These are phyloP conservation scores for Corymbia citriodora DNA, from an alignment of 441 rosid species.

Conservation along the genomic window DNA sequence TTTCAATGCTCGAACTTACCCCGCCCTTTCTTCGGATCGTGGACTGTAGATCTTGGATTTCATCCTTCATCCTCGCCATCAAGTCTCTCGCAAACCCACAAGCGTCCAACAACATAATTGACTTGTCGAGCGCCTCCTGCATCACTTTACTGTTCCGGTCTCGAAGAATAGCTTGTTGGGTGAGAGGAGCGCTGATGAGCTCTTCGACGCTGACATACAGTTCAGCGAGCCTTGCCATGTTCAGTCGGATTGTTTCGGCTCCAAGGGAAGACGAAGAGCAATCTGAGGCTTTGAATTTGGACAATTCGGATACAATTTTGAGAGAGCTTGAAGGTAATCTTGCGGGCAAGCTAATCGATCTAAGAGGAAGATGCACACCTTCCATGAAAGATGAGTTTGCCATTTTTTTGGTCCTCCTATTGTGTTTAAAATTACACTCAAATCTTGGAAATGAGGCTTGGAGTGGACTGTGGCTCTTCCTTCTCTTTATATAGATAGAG, in stretches of 20 bases:
- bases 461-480: background rate
- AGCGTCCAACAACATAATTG: conserved; percentile 46
- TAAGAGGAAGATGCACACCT: conserved; percentile 31
- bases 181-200: conserved; percentile 30
- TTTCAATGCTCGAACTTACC: conserved; percentile 35
- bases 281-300: conserved; percentile 31
- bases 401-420: conserved; percentile 4
- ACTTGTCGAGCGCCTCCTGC: conserved; percentile 49
- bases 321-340: conserved; percentile 48
- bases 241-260: conserved; percentile 27
- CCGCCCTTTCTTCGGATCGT: conserved; percentile 47
- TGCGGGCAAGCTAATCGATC: conserved; percentile 79
- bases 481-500: conserved; percentile 13
- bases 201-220: conserved; percentile 38
- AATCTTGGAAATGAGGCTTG: background rate
- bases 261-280: conserved; percentile 13
- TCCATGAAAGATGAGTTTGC: conserved; percentile 16
- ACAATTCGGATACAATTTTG: conserved; percentile 37
- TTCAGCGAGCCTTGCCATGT: conserved; percentile 43
- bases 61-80: conserved; percentile 37
- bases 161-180: conserved; percentile 22
- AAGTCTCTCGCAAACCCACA: conserved; percentile 46
- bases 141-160: conserved; percentile 16
- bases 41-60: conserved; percentile 45
- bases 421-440: background rate